These are phyloP conservation scores for Lasiodiplodia sp. DNA, from an alignment of 2,329 filamentous ascomycete species.

Conservation along the genomic window DNA sequence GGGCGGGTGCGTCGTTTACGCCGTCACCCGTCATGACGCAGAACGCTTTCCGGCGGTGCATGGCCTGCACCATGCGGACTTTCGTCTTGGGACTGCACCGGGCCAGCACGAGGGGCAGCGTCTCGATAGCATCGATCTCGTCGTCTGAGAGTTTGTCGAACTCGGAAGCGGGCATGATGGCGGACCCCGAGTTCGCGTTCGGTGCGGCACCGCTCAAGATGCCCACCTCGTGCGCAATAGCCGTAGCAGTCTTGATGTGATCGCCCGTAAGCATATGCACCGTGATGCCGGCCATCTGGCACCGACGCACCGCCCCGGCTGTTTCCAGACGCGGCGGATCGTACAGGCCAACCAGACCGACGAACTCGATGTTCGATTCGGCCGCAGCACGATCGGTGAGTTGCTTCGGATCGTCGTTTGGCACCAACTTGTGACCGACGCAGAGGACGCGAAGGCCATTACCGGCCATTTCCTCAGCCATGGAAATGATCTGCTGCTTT, in stretches of 20 bases:
- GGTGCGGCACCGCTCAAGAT: conserved; percentile 38
- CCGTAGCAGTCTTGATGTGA: conserved; percentile 54
- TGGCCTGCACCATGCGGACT: conserved; percentile 55
- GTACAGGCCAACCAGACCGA: conserved; percentile 85
- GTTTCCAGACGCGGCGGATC: conserved; percentile 86
- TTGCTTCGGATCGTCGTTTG: neutral
- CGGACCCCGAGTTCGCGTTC: conserved; percentile 38
- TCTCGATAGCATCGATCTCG: conserved; percentile 51
- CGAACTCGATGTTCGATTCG: conserved; percentile 73
- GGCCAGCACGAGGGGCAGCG: conserved; percentile 54
- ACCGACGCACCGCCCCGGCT: conserved; percentile 59
- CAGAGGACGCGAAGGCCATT: conserved; percentile 49
- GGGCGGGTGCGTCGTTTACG: conserved; percentile 50
- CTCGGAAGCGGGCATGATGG: conserved; percentile 51
- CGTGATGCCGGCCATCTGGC: conserved; percentile 55
- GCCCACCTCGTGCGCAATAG: conserved; percentile 56
- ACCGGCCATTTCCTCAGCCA: conserved; percentile 46
- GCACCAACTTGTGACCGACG: conserved; percentile 43
- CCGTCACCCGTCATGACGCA: conserved; percentile 54
- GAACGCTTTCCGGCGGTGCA: conserved; percentile 47
- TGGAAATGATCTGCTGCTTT: conserved; percentile 38
- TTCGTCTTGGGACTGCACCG: conserved; percentile 56
- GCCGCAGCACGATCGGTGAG: conserved; percentile 61
- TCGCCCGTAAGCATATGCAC: conserved; percentile 60
- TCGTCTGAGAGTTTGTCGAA: conserved; percentile 54